Base-by-base conservation (phyloP, 1,139 yeast genomes). In the Geotrichum australiense region DNA sequence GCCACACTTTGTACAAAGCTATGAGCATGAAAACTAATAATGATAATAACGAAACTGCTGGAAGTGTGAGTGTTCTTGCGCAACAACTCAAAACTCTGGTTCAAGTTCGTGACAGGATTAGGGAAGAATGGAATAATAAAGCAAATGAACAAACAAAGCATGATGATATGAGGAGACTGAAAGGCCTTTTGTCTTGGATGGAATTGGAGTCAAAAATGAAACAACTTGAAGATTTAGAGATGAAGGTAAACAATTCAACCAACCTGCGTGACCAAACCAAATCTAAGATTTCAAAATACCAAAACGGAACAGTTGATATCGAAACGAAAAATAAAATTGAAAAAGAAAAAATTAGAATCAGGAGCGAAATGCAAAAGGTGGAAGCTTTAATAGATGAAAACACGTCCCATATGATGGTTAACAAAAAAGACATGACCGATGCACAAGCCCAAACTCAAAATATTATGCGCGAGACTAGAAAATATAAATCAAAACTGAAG, bases 71-170 rank as follows among this genome's bases (percentile, higher is more conserved):
- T 12, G n/a, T 39, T n/a, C 21, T 42, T 4, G 25, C 26, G 16
- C 33, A 31, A 8, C 12, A 32, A 21, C 47, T 55, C 23, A 44
- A 47, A 6, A 68, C 65, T 34, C 62, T 70, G 3, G 46, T 51
- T 3, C 48, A 53, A 1, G 51, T 18, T 5, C 12, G 8, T 31
- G 12, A 25, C 15, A 31, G 12, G 15, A 5, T 62, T 6, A 56
- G 65, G 28, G 50, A 52, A 5, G 62, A 57, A 32, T 31, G 21
- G 10, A 4, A 11, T 5, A 31, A 15, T 61, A 31, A 31, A 20
- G 12, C 21, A 10, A 18, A 20, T 31, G 35, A 31, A 12, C 25
- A 31, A 31, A 31, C 19, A 15, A n/a, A 31, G 11, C 23, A 19
- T 8, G 21, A 20, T 12, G 35, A 31, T 5, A 12, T 31, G 6